phyloP scores from a whole-genome alignment of 2,329 filamentous ascomycete species.

The Fusarium multiceps region DNA sequence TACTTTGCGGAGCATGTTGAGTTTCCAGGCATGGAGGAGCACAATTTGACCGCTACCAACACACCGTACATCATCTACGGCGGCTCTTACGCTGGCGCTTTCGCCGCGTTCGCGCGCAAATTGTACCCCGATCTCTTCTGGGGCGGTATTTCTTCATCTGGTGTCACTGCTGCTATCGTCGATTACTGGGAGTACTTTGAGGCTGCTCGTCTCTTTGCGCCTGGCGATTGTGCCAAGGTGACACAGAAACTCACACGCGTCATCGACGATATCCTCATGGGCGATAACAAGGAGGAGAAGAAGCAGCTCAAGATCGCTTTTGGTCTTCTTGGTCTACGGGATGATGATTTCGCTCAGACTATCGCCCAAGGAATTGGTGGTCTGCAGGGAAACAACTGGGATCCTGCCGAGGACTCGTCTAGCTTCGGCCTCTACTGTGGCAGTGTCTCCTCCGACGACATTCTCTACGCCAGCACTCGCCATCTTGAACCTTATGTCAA shows the following conservation, averaged over 20 bases:
- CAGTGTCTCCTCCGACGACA: slow-evolving; percentile 55
- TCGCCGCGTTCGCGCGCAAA: slow-evolving; percentile 80
- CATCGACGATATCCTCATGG: slow-evolving; percentile 63
- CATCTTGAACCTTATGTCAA: slow-evolving; percentile 51
- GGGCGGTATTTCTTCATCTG: slow-evolving; percentile 83
- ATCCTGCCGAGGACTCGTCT: slow-evolving; percentile 57
- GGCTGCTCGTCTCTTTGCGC: slow-evolving; percentile 61
- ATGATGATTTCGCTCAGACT: slow-evolving; percentile 61
- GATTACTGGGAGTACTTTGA: slow-evolving; percentile 77
- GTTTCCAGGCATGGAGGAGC: slow-evolving; percentile 75
- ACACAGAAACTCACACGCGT: slow-evolving; percentile 68
- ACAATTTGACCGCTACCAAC: slow-evolving; percentile 72
- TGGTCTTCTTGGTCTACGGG: slow-evolving; percentile 57
- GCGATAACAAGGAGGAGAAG: slow-evolving; percentile 55
- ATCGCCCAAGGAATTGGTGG: slow-evolving; percentile 56
- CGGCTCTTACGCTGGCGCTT: slow-evolving; percentile 84
- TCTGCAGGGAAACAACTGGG: slow-evolving; percentile 65
- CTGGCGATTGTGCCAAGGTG: slow-evolving; percentile 70
- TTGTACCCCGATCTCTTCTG: slow-evolving; percentile 83
- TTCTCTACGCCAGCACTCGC: slow-evolving; percentile 57
- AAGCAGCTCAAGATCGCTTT: slow-evolving; percentile 60
- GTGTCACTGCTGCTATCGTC: slow-evolving; percentile 79
- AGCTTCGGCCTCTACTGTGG: slow-evolving; percentile 61
- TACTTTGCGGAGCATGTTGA: slow-evolving; percentile 81
- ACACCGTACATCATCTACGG: slow-evolving; percentile 84